These are phyloP conservation scores for Anisodus tanguticus DNA, from an alignment of 257 asterid genomes.

Conservation along the genomic window DNA sequence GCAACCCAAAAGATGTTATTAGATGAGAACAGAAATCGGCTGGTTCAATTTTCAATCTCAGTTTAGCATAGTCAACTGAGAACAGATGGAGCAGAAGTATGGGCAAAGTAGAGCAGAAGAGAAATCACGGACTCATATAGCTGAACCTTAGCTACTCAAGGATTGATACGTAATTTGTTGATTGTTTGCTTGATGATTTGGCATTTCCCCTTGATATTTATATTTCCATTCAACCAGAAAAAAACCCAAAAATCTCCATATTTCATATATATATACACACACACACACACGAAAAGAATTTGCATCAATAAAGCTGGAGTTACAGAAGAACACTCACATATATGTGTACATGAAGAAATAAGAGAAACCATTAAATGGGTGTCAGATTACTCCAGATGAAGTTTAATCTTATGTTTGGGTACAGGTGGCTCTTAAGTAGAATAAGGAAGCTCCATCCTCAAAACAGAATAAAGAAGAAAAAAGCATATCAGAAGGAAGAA, in stretches of 20 bases:
- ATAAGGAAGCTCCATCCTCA: not conserved
- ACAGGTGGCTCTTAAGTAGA: not conserved
- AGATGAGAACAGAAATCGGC: conserved; percentile 8
- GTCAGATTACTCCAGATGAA: not conserved
- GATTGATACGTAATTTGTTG: not conserved
- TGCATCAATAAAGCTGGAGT: not conserved
- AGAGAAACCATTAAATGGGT: not conserved
- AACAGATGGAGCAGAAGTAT: not conserved
- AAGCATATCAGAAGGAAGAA: not conserved
- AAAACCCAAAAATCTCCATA: conserved; percentile 9
- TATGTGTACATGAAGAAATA: not conserved
- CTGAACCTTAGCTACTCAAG: not conserved
- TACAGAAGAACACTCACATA: not conserved
- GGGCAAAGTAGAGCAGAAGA: not conserved
- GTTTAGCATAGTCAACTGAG: not conserved
- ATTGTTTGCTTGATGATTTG: not conserved
- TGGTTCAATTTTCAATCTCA: not conserved
- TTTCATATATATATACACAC: not conserved
- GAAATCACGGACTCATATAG: not conserved
- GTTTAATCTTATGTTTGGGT: not conserved
- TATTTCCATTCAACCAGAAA: not conserved
- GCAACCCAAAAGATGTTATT: conserved; percentile 16
- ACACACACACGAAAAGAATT: not conserved
- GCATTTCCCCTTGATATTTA: conserved; percentile 17
- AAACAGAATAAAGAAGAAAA: not conserved